Evolutionary conservation across 2,329 filamentous ascomycete species (phyloP).

Genomic region (Phialemoniopsis sp.): DNA sequence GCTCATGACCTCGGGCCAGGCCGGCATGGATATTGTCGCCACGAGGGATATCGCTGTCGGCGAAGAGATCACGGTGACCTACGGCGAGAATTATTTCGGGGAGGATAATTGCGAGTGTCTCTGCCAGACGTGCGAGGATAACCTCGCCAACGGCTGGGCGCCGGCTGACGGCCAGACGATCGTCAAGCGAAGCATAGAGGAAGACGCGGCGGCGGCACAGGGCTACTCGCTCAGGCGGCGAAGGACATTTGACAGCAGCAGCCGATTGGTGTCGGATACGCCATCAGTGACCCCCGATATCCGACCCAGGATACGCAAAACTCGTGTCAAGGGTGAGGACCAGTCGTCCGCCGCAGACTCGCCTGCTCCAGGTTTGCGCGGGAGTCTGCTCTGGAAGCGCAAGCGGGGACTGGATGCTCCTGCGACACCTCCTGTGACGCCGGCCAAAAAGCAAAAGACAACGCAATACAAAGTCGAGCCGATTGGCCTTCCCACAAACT

Average conservation of each 20-base stretch:
- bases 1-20: constrained; percentile 76
- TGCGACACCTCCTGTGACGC: constrained; percentile 51
- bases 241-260: constrained; percentile 44
- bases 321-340: constrained; percentile 8
- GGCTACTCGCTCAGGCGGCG: constrained; percentile 54
- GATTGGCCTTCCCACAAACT: constrained; percentile 20
- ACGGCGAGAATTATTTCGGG: constrained; percentile 95
- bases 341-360: constrained; percentile 29
- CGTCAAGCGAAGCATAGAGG: constrained; percentile 49
- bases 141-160: constrained; percentile 77
- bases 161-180: constrained; percentile 40
- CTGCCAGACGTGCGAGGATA: constrained; percentile 79
- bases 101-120: constrained; percentile 93
- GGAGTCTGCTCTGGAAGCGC: constrained; percentile 23
- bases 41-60: constrained; percentile 76
- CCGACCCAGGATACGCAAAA: constrained; percentile 43
- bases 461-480: constrained; percentile 21
- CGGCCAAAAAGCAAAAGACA: constrained; percentile 44
- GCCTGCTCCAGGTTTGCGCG: constrained; percentile 13
- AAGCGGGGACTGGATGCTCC: constrained; percentile 40
- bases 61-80: constrained; percentile 95
- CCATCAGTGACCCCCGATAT: constrained; percentile 54
- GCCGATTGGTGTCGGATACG: constrained; percentile 42
- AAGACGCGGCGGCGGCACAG: constrained; percentile 30
- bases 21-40: constrained; percentile 89